A percentile compares a stretch with the other conserved stretches of the same genome.
phyloP scores from a whole-genome alignment of 169 alveolate genomes.

The Ichthyophthirius multifiliis region DNA sequence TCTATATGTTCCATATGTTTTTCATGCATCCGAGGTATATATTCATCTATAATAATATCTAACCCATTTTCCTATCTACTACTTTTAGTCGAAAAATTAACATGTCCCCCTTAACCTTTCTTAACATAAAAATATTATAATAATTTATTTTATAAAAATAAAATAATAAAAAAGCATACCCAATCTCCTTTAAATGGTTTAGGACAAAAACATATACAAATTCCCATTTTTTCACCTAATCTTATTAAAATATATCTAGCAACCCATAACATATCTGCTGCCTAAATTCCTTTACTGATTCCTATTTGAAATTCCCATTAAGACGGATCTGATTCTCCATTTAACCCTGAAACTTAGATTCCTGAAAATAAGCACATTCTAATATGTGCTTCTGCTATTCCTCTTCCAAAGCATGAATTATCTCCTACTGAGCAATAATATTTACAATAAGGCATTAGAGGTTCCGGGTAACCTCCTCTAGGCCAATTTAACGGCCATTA shows the following conservation, averaged over 20 bases:
- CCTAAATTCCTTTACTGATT: conserved; percentile 50
- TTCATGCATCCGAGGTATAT: too few species aligned
- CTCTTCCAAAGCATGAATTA: conserved; percentile 50
- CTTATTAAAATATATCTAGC: conserved; percentile 50
- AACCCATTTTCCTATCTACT: too few species aligned
- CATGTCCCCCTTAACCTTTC: conserved; percentile 44
- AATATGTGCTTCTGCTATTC: conserved; percentile 53
- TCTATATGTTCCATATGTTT: conserved; percentile 31
- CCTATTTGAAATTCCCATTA: conserved; percentile 67
- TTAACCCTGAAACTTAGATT: conserved; percentile 47
- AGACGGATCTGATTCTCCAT: conserved; percentile 60
- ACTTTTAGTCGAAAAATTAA: conserved; percentile 28
- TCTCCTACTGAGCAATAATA: conserved; percentile 68
- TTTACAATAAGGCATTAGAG: conserved; percentile 49
- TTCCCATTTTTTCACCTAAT: conserved; percentile 52
- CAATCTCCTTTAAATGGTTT: conserved; percentile 59
- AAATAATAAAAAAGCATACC: too few species aligned
- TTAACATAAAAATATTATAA: conserved; percentile 41
- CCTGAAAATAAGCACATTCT: conserved; percentile 50
- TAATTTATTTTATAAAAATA: conserved; percentile 57
- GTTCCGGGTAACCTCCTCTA: conserved; percentile 45
- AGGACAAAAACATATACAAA: conserved; percentile 35
- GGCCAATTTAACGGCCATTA: conserved; percentile 54
- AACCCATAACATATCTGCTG: conserved; percentile 61
- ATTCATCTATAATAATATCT: too few species aligned